phyloP scores from a whole-genome alignment of 192 early-diverging fungal species.

The Mortierella antarctica region DNA sequence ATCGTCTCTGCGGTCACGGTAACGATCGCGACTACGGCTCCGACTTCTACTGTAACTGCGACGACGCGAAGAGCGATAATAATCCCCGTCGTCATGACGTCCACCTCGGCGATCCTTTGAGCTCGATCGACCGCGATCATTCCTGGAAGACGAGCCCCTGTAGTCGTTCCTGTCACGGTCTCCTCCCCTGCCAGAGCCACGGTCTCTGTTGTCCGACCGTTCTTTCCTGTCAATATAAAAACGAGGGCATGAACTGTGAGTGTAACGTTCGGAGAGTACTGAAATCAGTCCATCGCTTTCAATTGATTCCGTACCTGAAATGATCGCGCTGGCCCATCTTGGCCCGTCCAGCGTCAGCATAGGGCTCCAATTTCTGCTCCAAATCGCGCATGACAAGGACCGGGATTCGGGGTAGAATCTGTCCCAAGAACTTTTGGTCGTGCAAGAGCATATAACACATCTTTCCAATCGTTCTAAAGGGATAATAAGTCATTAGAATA shows the following conservation, averaged over 20 bases:
- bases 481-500: constrained; percentile 2
- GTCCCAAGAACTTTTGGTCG: constrained; percentile 82
- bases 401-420: constrained; percentile 86
- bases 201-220: constrained; percentile 25
- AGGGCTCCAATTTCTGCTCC: constrained; percentile 69
- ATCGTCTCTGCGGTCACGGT: constrained; percentile 37
- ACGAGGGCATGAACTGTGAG: background rate
- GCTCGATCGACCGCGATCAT: constrained; percentile 30
- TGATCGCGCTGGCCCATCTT: constrained; percentile 44
- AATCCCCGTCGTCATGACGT: constrained; percentile 27
- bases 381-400: constrained; percentile 83
- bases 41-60: constrained; percentile 28
- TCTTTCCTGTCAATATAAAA: constrained; percentile 20
- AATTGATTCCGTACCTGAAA: constrained; percentile 21
- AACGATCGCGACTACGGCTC: constrained; percentile 33
- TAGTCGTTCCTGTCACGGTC: constrained; percentile 31
- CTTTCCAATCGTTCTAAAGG: constrained; percentile 79
- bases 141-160: constrained; percentile 6
- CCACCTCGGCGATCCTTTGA: constrained; percentile 24
- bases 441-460: constrained; percentile 73
- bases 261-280: background rate
- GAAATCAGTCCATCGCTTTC: background rate
- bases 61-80: constrained; percentile 30
- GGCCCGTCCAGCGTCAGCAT: constrained; percentile 45
- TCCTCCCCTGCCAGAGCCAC: constrained; percentile 14